A percentile compares a stretch with the other conserved stretches of the same genome.
Conservation (phyloP, 768 basidiomycete genomes). For the Suillus alpinus region DNA sequence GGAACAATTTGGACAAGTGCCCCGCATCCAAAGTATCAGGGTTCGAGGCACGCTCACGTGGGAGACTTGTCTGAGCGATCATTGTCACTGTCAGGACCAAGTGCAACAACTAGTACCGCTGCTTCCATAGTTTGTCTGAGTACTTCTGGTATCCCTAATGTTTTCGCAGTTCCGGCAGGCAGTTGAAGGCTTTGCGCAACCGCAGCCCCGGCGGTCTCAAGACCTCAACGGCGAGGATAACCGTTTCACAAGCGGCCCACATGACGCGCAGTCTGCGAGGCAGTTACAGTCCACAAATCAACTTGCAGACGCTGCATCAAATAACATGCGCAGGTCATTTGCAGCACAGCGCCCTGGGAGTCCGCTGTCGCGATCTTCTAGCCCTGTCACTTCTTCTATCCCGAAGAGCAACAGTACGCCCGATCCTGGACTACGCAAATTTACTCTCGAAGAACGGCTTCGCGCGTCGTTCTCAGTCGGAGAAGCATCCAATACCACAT, state of each 20-base stretch:
- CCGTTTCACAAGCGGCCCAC: constrained; percentile 37
- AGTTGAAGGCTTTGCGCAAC: constrained; percentile 66
- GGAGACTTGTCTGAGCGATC: background rate
- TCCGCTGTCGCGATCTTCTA: constrained; percentile 21
- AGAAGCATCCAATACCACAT: constrained; percentile 47
- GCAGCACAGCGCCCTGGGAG: constrained; percentile 43
- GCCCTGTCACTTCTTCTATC: constrained; percentile 21
- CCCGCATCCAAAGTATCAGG: background rate
- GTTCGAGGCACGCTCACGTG: background rate
- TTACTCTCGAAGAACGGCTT: constrained; percentile 75
- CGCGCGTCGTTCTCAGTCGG: constrained; percentile 59
- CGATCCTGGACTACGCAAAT: constrained; percentile 40
- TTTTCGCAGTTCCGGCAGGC: constrained; percentile 73
- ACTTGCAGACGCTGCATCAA: constrained; percentile 2
- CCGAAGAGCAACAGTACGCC: constrained; percentile 8
- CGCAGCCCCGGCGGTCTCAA: constrained; percentile 37
- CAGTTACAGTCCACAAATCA: constrained; percentile 37
- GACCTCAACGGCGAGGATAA: constrained; percentile 24
- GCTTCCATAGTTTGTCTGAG: background rate
- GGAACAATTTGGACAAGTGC: background rate
- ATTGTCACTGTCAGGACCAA: background rate
- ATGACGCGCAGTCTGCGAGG: constrained; percentile 24
- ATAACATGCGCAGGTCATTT: constrained; percentile 63
- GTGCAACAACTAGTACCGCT: background rate
- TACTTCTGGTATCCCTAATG: constrained; percentile 40